Base-by-base conservation (phyloP, 768 basidiomycete genomes). In the Pleurotus cornucopiae region DNA sequence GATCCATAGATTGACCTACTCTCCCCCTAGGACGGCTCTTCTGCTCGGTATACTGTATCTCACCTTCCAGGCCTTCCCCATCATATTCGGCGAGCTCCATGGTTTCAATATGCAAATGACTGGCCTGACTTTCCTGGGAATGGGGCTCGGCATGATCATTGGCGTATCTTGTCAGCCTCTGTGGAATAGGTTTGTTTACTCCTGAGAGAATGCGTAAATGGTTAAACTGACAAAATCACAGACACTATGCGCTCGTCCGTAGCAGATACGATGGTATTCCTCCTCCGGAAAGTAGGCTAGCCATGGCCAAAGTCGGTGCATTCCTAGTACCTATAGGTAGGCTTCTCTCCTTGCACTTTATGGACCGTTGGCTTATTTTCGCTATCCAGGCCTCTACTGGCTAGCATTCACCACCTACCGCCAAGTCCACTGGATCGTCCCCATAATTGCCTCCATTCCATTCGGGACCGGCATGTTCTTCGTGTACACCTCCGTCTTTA, bases 401-500 rank as follows among this genome's bases (percentile, higher is more conserved):
- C 76, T 87, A 49, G 84, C 84, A 0, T 86, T 85, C 70, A 78
- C 71, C 12, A 79, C 72, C 4, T 72, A 71, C 49, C 73, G 73
- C 1, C 61, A 64, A 2, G 69, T 85, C 0, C 87, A 79, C 60
- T 88, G 84, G 82, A 82, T 88, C 23, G 78, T 81, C 0, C 83
- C 85, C 7, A 82, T 89, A 63, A 67, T 89, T 20, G 82, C 80
- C 2, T 84, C 81, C 4, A 64, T 83, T 2, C 86, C 86, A 1
- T 89, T 89, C 61, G 88, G 88, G 2, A 59, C 72, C 1, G 83
- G 84, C 2, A 71, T 79, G 1, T 88, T 85, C 62, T 89, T 81
- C 60, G 81, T 84, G 43, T 92, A 86, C 70, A 84, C 84, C 0
- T 80, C 81, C 5, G 82, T 82, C 3, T 89, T 88, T 68, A 86